These are phyloP conservation scores for Populus hybrid DNA, from an alignment of 441 rosid genomes.

Conservation along the genomic window DNA sequence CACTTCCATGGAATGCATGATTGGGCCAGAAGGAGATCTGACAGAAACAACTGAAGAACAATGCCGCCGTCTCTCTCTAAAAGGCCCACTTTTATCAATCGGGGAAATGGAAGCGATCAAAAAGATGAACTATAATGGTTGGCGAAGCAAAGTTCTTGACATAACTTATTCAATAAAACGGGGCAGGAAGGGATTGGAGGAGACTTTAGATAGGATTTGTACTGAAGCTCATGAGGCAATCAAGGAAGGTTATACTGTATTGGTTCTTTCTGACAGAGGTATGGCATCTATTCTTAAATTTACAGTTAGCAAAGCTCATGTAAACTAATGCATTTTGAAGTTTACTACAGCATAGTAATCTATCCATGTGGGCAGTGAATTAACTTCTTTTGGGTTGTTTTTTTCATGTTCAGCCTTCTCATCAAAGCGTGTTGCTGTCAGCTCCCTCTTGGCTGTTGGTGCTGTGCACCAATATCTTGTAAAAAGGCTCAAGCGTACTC, in stretches of 20 bases:
- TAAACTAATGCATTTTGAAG: not conserved
- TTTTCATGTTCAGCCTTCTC: conserved; percentile 65
- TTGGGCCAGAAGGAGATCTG: conserved; percentile 99
- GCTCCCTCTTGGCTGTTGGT: conserved; percentile 99
- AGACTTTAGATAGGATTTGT: conserved; percentile 24
- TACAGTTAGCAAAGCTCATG: not conserved
- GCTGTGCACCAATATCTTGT: conserved; percentile 98
- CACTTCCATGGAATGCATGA: conserved; percentile 99
- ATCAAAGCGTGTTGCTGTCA: conserved; percentile 77
- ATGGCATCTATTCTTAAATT: conserved; percentile 14
- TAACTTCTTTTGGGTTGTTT: conserved; percentile 5
- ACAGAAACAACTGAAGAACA: conserved; percentile 98
- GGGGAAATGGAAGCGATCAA: conserved; percentile 88
- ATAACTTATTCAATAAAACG: conserved; percentile 71
- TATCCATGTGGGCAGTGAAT: not conserved
- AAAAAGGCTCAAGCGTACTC: conserved; percentile 88
- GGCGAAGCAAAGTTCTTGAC: conserved; percentile 91
- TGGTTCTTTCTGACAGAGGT: conserved; percentile 99
- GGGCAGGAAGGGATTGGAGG: conserved; percentile 94
- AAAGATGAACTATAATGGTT: conserved; percentile 91
- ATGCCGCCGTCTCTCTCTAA: conserved; percentile 93
- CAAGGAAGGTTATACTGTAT: conserved; percentile 78
- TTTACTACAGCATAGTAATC: not conserved
- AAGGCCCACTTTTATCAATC: conserved; percentile 84
- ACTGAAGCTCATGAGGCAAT: conserved; percentile 89